Evolutionary conservation across 2,329 filamentous ascomycete species (phyloP).

Genomic region (Proliferodiscus dingleyae): DNA sequence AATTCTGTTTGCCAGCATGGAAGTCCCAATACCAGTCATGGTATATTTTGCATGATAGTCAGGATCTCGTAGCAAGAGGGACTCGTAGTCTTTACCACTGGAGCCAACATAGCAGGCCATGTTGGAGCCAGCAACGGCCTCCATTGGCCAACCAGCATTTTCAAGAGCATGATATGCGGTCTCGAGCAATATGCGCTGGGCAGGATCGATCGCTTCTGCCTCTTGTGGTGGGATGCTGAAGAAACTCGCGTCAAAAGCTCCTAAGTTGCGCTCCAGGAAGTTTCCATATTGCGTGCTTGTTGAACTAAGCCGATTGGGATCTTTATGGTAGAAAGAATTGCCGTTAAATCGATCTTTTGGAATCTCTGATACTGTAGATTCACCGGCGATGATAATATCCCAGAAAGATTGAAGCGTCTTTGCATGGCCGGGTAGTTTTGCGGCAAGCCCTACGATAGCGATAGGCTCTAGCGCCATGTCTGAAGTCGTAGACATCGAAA

Average conservation of each 20-base stretch:
- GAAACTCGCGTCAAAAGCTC: conserved; percentile 10
- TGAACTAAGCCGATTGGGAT: conserved; percentile 27
- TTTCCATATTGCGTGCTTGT: conserved; percentile 31
- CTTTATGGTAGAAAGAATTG: conserved; percentile 37
- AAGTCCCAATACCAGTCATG: too few species aligned
- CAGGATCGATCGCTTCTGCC: conserved; percentile 20
- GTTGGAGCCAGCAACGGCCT: conserved; percentile 4
- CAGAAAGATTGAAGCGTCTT: conserved; percentile 58
- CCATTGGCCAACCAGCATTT: conserved; percentile 6
- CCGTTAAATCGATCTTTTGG: conserved; percentile 40
- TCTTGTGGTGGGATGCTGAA: conserved; percentile 20
- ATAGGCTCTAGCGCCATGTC: conserved; percentile 26
- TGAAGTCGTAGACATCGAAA: too few species aligned
- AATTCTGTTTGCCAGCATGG: conserved; percentile 42
- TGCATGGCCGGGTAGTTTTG: conserved; percentile 47
- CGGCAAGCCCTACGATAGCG: conserved; percentile 46
- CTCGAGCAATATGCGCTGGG: conserved; percentile 29
- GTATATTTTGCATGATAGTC: too few species aligned
- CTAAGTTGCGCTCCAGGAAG: conserved; percentile 6
- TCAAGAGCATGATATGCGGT: conserved; percentile 45
- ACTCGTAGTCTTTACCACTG: conserved; percentile 19
- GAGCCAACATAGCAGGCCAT: conserved; percentile 40
- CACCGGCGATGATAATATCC: conserved; percentile 66
- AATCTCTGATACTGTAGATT: conserved; percentile 48
- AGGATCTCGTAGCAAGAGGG: too few species aligned